Base-by-base conservation (phyloP, 2,329 filamentous ascomycete species). In the Cryphonectria japonica region DNA sequence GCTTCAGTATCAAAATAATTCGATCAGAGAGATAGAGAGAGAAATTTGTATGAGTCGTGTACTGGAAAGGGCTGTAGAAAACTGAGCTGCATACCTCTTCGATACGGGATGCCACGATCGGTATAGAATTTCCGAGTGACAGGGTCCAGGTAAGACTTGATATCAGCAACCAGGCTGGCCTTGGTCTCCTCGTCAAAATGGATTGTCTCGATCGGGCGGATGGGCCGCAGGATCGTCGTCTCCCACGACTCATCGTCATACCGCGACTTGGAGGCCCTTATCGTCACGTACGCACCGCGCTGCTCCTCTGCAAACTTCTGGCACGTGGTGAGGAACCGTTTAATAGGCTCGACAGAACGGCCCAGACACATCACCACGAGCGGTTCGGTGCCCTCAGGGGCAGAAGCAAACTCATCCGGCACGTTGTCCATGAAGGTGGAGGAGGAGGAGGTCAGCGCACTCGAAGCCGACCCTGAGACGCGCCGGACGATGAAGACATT, bases 101-200 rank as follows among this genome's bases (percentile, higher is more conserved):
- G 88, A 78, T 97, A 97, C 0, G 94, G 94, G 41, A 97, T 95
- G 0, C 94, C 94, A 8, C 93, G 87, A 75, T 93, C 92, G 0
- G 91, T 86, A 78, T 97, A 97, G 93, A 93, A 97, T n/a, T 89
- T 85, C 61, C 87, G 84, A 0, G 89, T 91, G 16, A 83, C 80
- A 0, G 89, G 89, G 73, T 88, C 83, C 50, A 92, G 85, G 76
- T 92, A 92, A 75, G 91, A 88, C 37, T 83, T 83, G 43, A 90
- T 85, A 75, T 92, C 90, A 59, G 85, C 83, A 64, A 92, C 82
- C 16, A 92, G 82, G 2, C 85, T 83, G 72, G 85, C 78, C 82
- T 92, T 92, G 64, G 86, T 84, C 75, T 85, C 80, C 70, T 90
- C 87, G 54, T 82, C 61, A 32, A 63, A 63, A 39, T 63, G 78